Evolutionary conservation across 2,329 filamentous ascomycete species (phyloP), one percentile per base, ranked within the genome.

Genomic region (Nemania sp.): DNA sequence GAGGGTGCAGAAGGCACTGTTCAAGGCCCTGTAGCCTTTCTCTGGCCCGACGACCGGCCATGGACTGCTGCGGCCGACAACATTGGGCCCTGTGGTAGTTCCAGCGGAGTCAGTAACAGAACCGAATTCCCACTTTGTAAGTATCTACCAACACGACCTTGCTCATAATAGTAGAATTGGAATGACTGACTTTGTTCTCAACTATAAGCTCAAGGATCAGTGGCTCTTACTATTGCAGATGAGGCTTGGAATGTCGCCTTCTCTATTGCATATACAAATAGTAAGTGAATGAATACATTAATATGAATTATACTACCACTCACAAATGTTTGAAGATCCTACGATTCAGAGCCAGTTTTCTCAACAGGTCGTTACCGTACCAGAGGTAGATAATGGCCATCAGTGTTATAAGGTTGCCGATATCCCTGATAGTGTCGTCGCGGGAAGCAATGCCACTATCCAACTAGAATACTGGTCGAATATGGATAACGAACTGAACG

Each of bases 11-110:
- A 78, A 59, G 77, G 78, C 11, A 74, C 72, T n/a, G 60, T 74
- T 26, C 87, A 87, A 84, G 86, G 85, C 5, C 85, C 85, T 1
- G 85, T 85, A 15, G 85, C 84, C 24, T 86, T 88, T 73, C 76
- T 88, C 62, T 88, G 86, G 86, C 86, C 86, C 0, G 74, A 78
- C 1, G 82, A 87, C 71, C 81, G 86, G 27, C 75, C 77, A 20
- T 88, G 85, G 85, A 81, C 79, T 45, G 82, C 83, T 43, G 78
- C 79, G 3, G 73, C 81, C 32, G 86, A 88, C 73, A 87, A 87
- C 70, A 82, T 74, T 7, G 81, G 81, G 0, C 86, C 86, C 0
- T 88, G 86, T 69, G 86, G 86, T 54, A 86, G 84, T 52, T 69
- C 79, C 5, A 76, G 77, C 8, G 81, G 81, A 0, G 79, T 82